Evolutionary conservation across 306 rosid species (phyloP).

Genomic region (Cyclanthera cordifolia): DNA sequence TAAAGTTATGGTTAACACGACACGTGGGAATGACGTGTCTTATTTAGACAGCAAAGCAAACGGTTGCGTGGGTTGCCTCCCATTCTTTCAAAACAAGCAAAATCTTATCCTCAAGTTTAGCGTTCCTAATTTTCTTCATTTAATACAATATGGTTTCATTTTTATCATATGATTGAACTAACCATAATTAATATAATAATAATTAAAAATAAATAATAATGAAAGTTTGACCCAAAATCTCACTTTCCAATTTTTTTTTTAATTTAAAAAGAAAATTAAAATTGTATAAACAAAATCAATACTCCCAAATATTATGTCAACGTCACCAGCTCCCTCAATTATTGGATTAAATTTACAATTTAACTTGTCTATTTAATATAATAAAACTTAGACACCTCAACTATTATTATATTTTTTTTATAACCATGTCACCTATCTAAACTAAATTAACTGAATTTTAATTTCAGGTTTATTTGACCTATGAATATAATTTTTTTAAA

Average conservation of each 20-base stretch:
- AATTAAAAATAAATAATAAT: background rate
- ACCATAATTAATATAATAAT: no score
- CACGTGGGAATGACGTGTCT: background rate
- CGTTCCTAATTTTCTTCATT: background rate
- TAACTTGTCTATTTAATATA: no score
- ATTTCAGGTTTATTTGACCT: no score
- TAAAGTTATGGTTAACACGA: background rate
- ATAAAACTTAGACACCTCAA: no score
- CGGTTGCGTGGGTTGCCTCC: slow-evolving; percentile 1
- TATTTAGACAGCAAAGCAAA: background rate
- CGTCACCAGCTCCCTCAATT: no score
- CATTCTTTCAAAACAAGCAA: background rate
- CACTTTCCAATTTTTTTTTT: background rate
- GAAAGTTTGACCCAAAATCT: background rate
- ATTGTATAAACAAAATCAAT: background rate
- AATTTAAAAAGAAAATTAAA: background rate
- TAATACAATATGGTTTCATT: background rate
- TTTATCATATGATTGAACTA: background rate
- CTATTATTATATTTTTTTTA: no score
- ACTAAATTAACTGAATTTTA: no score
- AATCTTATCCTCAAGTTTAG: background rate
- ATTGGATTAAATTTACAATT: no score
- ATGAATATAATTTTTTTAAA: no score
- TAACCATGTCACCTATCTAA: no score
- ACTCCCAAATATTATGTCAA: no score